Evolutionary conservation across 495 filamentous ascomycete species (phyloP), one percentile per base, ranked within the genome.

Genomic region (Talaromyces borbonicus): DNA sequence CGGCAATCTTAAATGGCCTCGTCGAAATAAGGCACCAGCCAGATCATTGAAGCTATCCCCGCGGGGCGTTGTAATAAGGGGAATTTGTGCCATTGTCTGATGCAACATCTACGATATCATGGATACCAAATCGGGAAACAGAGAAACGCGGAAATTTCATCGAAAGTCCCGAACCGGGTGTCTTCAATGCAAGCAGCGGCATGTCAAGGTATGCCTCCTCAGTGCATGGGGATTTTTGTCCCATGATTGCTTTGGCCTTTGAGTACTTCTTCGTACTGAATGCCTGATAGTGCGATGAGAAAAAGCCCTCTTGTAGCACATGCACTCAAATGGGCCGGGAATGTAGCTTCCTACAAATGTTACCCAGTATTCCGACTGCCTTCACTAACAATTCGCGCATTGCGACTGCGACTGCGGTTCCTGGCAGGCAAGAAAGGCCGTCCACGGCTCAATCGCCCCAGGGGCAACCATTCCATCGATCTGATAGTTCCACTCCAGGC

Each of bases 91-190:
- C n/a, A n/a, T n/a, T n/a, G n/a, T n/a, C n/a, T n/a, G n/a, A n/a
- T n/a, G n/a, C n/a, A n/a, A n/a, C n/a, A n/a, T n/a, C n/a, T n/a
- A n/a, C n/a, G n/a, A 25, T 5, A 41, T 23, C 11, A 45, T 45
- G 42, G 42, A 15, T 11, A 18, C 20, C 20, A 47, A 29, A 36
- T 1, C 18, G 2, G 9, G 15, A 18, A 25, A 12, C 18, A 36
- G 31, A 47, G 38, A 41, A 8, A 53, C 52, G n/a, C 59, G 61
- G 26, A 57, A 62, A 11, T 58, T 53, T 18, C 65, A 67, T 46
- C 61, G 55, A 15, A 68, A 67, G 41, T 66, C 62, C 42, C 57
- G 62, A 9, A 66, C 60, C 43, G 62, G 66, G 22, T 69, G 66
- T 26, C 38, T 57, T 24, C 57, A 63, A 49, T 69, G 66, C 48